Conservation (phyloP, 2,329 filamentous ascomycete species). For the Arthrobotrys pseudoclavata region DNA sequence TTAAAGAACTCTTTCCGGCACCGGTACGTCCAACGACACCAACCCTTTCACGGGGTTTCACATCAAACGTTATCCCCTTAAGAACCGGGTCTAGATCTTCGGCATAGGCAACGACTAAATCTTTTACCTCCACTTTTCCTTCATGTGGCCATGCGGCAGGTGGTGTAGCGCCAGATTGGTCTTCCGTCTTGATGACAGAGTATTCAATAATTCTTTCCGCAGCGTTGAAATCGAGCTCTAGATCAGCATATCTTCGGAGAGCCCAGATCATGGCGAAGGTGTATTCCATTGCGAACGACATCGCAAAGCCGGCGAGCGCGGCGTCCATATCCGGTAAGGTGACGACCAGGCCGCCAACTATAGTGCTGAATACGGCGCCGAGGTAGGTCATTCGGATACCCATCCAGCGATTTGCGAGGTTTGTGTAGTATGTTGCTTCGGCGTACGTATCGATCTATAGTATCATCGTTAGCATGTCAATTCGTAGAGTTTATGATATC, state of each 20-base stretch:
- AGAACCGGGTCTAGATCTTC: slow-evolving; percentile 78
- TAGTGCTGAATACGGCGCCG: slow-evolving; percentile 77
- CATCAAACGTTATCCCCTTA: slow-evolving; percentile 76
- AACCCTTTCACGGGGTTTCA: slow-evolving; percentile 77
- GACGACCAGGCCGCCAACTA: slow-evolving; percentile 76
- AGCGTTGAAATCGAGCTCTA: slow-evolving; percentile 75
- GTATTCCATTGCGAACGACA: slow-evolving; percentile 81
- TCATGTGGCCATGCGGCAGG: slow-evolving; percentile 82
- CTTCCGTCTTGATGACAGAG: slow-evolving; percentile 76
- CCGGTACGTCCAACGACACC: slow-evolving; percentile 85
- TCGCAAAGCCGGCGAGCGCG: slow-evolving; percentile 79
- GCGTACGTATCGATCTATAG: slow-evolving; percentile 75
- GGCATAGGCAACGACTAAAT: slow-evolving; percentile 80
- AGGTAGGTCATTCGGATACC: slow-evolving; percentile 78
- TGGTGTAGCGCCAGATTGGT: slow-evolving; percentile 73
- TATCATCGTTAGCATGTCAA: neutral
- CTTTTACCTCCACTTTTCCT: slow-evolving; percentile 79
- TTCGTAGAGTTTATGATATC: neutral
- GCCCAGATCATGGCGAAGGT: slow-evolving; percentile 75
- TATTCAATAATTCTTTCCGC: slow-evolving; percentile 83
- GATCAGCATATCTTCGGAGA: slow-evolving; percentile 76
- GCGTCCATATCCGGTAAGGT: slow-evolving; percentile 75
- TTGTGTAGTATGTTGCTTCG: slow-evolving; percentile 76
- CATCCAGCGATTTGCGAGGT: slow-evolving; percentile 83
- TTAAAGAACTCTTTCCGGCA: slow-evolving; percentile 82